Evolutionary conservation across 805 yeast species (phyloP), one percentile per base, ranked within the genome.

Genomic region (Priceomyces medius): DNA sequence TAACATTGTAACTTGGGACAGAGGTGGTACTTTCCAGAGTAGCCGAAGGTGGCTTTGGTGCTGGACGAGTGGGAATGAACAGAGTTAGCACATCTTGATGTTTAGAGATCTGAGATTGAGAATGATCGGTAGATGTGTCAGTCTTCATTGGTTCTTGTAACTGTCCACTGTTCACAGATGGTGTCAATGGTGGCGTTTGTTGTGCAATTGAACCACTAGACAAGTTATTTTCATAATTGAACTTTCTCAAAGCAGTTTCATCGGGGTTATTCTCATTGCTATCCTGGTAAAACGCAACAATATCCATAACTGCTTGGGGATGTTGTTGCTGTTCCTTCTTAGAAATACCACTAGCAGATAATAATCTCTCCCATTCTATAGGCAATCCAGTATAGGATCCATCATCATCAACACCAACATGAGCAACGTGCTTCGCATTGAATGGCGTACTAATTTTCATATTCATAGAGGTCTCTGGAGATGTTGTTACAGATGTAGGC

Each of bases 371-470:
- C 99, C 99, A 93, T 55, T 88, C 95, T 20, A 79, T 83, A 0
- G 99, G 99, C 32, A 93, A 69, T 2, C 97, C 98, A 0, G 93
- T 88, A 59, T 85, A 91, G 33, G 86, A 85, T 9, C 97, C 97
- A 16, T 88, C 78, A 47, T 77, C 79, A 61, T 91, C 97, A 37
- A 87, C 83, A 18, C 96, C 97, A 7, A 93, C 98, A 56, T 93
- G 98, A 13, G 93, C 88, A 26, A 88, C 84, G 56, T 90, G 96
- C 56, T 87, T 83, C 13, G 93, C 85, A 55, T 88, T 88, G 61
- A 84, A 88, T 0, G 99, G 99, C 0, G 88, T 83, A n/a, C 96
- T 86, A 38, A 91, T 93, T 50, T 80, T 80, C 68, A 68, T 67
- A 53, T 63, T 67, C 19, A 64, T 44, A n/a, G 53, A 50, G 2